Conservation (phyloP, 148 eudicot species). For the Cornus kousa region DNA sequence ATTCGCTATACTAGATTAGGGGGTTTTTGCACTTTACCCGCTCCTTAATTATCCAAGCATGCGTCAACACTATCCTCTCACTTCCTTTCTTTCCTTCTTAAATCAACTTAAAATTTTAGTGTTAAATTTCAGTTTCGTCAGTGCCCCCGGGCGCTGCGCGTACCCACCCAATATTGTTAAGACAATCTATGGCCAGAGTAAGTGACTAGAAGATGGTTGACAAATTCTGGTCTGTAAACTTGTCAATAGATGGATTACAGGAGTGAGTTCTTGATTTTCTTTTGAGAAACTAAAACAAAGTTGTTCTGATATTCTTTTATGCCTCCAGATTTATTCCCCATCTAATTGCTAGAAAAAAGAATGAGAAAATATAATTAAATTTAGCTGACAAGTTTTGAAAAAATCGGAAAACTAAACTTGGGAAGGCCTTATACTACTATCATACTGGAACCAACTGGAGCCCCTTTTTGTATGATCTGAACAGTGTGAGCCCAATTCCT, state of each 20-base stretch:
- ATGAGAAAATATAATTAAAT: background rate
- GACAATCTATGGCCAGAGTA: background rate
- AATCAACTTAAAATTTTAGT: too few species aligned
- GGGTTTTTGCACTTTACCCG: too few species aligned
- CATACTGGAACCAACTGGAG: background rate
- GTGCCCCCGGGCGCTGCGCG: too few species aligned
- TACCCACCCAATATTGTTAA: too few species aligned
- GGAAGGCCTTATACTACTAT: background rate
- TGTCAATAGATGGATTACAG: background rate
- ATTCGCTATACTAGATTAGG: too few species aligned
- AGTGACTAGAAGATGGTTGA: background rate
- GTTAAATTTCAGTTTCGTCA: too few species aligned
- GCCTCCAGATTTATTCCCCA: background rate
- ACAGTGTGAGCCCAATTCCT: background rate
- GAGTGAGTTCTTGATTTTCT: background rate
- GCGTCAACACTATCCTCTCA: too few species aligned
- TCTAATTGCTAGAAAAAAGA: background rate
- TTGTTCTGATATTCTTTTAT: background rate
- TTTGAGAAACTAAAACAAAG: background rate
- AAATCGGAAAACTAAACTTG: background rate
- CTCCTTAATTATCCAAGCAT: too few species aligned
- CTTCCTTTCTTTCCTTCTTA: too few species aligned
- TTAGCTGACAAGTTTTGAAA: background rate
- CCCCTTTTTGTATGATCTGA: background rate
- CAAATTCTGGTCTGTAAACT: background rate